These are phyloP conservation scores for Cupressus sempervirens DNA, from an alignment of 75 land plant genomes.

Conservation along the genomic window DNA sequence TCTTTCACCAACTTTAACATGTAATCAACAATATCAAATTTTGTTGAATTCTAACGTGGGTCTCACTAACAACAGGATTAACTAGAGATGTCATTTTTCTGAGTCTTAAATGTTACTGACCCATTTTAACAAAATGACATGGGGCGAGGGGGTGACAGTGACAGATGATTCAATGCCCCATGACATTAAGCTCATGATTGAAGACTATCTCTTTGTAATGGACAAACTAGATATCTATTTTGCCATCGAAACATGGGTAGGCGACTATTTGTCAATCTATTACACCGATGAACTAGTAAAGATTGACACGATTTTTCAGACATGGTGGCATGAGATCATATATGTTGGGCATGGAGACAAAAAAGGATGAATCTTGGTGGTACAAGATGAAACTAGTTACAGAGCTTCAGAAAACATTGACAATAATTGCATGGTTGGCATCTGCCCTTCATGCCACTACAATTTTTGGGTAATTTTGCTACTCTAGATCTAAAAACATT, in stretches of 20 bases:
- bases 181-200: conserved; percentile 33
- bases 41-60: no score
- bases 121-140: no score
- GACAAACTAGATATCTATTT: conserved; percentile 79
- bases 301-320: conserved; percentile 48
- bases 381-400: conserved; percentile 26
- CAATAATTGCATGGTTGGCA: conserved; percentile 49
- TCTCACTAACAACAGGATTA: no score
- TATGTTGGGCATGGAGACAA: conserved; percentile 66
- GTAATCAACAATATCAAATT: no score
- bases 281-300: conserved; percentile 37
- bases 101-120: no score
- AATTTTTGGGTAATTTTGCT: conserved; percentile 28
- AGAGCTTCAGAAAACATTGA: conserved; percentile 39
- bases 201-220: conserved; percentile 74
- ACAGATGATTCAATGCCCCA: conserved; percentile 26
- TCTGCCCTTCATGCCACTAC: conserved; percentile 67
- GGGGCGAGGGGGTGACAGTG: conserved; percentile 53
- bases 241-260: conserved; percentile 59
- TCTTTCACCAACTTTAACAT: no score
- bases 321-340: conserved; percentile 42
- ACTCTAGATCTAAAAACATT: no score
- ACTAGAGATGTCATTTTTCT: no score
- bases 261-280: conserved; percentile 45
- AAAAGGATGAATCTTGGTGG: conserved; percentile 65